Evolutionary conservation across 2,329 filamentous ascomycete genomes (phyloP).

Genomic region (Talaromyces marneffei): DNA sequence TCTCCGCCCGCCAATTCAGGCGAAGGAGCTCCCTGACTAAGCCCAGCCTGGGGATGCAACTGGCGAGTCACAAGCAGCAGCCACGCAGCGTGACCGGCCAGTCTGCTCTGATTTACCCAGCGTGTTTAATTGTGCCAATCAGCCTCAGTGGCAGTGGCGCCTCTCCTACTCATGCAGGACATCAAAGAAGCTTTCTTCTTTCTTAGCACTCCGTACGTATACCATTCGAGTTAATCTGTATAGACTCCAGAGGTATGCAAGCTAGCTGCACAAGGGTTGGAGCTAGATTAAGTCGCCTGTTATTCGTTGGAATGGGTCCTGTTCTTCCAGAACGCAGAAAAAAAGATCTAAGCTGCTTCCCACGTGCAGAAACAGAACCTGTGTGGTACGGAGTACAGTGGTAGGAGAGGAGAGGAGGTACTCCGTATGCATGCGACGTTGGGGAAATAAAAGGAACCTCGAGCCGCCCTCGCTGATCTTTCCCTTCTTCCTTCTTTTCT

Average conservation of each 20-base stretch:
- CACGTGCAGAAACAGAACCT: background rate
- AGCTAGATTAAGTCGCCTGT: background rate
- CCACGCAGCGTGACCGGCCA: background rate
- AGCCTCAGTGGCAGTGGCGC: background rate
- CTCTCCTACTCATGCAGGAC: background rate
- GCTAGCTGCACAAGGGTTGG: background rate
- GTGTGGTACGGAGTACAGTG: background rate
- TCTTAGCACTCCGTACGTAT: background rate
- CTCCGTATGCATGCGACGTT: slow-evolving; percentile 8
- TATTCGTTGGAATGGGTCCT: background rate
- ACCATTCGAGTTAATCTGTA: background rate
- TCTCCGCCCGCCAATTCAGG: background rate
- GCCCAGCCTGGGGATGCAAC: background rate
- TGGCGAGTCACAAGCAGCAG: slow-evolving; percentile 4
- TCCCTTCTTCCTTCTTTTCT: slow-evolving; percentile 10
- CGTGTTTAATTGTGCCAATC: background rate
- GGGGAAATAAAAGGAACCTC: slow-evolving; percentile 16
- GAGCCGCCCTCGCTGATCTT: slow-evolving; percentile 13
- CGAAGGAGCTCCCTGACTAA: too few relatives aligned
- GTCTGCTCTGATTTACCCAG: background rate
- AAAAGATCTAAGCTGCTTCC: background rate
- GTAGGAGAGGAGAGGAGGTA: too few relatives aligned
- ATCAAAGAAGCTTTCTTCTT: background rate
- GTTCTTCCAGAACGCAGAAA: background rate
- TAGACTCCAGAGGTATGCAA: too few relatives aligned